Conservation (phyloP, 2,329 filamentous ascomycete genomes). For the Colletotrichum coccodes region DNA sequence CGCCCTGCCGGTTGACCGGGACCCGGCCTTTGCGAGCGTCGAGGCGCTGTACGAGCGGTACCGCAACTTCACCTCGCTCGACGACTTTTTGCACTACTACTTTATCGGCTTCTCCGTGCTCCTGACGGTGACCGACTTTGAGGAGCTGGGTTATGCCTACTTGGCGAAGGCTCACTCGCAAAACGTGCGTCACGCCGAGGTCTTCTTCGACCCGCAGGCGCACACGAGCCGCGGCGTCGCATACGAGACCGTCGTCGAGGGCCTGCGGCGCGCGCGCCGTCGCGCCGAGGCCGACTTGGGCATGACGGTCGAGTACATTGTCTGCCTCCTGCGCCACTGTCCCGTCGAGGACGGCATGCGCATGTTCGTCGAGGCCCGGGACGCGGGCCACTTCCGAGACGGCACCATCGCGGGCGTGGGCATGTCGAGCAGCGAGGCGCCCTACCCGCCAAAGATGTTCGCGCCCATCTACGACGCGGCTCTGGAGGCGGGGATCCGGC, state of each 20-base stretch:
- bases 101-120: constrained; percentile 81
- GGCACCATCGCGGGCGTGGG: constrained; percentile 71
- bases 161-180: constrained; percentile 72
- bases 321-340: constrained; percentile 79
- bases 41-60: constrained; percentile 72
- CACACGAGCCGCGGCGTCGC: constrained; percentile 72
- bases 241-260: constrained; percentile 71
- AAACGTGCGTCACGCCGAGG: constrained; percentile 77
- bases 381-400: constrained; percentile 55
- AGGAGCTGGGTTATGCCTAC: constrained; percentile 77
- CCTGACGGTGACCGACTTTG: constrained; percentile 73
- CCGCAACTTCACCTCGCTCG: constrained; percentile 73
- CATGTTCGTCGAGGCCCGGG: constrained; percentile 49
- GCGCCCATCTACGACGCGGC: constrained; percentile 68
- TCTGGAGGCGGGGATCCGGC: constrained; percentile 57
- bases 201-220: constrained; percentile 86
- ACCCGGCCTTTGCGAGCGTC: constrained; percentile 71
- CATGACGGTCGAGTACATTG: constrained; percentile 73
- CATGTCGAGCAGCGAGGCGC: constrained; percentile 72
- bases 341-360: constrained; percentile 65
- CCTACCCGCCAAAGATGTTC: constrained; percentile 69
- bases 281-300: constrained; percentile 71
- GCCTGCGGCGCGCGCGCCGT: constrained; percentile 68
- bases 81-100: constrained; percentile 84
- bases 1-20: constrained; percentile 60